Conservation (phyloP, 371 early-diverging fungal genomes). For the Sanchytrium tribonematis region DNA sequence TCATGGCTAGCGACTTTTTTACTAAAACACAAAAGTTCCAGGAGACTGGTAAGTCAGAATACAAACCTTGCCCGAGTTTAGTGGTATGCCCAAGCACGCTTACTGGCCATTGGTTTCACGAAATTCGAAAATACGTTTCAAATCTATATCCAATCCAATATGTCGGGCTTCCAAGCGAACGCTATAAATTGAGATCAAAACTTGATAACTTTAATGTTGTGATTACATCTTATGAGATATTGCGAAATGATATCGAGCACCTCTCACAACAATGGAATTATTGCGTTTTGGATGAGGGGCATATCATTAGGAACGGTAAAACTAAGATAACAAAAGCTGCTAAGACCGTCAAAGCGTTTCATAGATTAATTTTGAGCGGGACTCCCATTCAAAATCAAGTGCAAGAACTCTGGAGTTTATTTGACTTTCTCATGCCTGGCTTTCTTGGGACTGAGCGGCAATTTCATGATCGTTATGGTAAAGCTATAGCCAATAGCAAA, state of each 20-base stretch:
- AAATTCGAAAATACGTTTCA: slow-evolving; percentile 25
- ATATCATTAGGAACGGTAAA: slow-evolving; percentile 84
- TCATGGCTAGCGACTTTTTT: slow-evolving; percentile 63
- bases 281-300: slow-evolving; percentile 96
- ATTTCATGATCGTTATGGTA: slow-evolving; percentile 64
- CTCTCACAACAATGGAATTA: slow-evolving; percentile 58
- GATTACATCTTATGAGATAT: slow-evolving; percentile 83
- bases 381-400: slow-evolving; percentile 98
- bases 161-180: slow-evolving; percentile 45
- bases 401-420: slow-evolving; percentile 85
- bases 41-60: slow-evolving; percentile 21
- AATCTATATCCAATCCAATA: slow-evolving; percentile 51
- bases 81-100: slow-evolving; percentile 92
- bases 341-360: slow-evolving; percentile 47
- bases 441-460: slow-evolving; percentile 67
- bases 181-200: slow-evolving; percentile 23
- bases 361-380: slow-evolving; percentile 83
- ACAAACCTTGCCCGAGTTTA: slow-evolving; percentile 35
- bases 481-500: slow-evolving; percentile 50
- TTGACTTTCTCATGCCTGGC: slow-evolving; percentile 94
- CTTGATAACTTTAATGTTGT: slow-evolving; percentile 33
- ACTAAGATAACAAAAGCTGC: slow-evolving; percentile 75
- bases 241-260: slow-evolving; percentile 75
- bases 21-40: slow-evolving; percentile 26
- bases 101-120: slow-evolving; percentile 92